Conservation (phyloP, 75 land plant genomes). For the Pinus albicaulis region DNA sequence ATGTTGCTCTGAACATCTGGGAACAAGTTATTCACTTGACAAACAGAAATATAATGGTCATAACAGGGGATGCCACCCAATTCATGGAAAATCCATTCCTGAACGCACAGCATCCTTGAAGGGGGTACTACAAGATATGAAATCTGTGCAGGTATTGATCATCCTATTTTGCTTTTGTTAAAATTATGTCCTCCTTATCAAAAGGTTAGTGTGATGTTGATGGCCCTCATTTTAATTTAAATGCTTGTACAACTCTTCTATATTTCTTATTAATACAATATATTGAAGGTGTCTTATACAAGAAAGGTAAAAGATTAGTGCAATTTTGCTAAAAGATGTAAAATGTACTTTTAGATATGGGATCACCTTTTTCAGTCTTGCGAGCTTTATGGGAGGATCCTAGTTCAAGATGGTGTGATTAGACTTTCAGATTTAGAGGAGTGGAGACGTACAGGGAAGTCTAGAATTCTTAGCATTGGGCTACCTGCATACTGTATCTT, state of each 20-base stretch:
- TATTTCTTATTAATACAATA: too few species aligned
- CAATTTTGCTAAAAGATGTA: neutral
- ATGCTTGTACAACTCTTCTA: too few species aligned
- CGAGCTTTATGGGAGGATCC: constrained; percentile 51
- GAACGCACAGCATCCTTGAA: constrained; percentile 57
- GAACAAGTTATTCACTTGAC: neutral
- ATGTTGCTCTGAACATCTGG: neutral
- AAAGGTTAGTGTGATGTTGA: neutral
- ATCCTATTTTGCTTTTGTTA: neutral
- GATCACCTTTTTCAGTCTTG: constrained; percentile 76
- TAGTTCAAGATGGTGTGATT: constrained; percentile 61
- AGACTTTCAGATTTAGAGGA: constrained; percentile 59
- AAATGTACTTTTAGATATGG: constrained; percentile 55
- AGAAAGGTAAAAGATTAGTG: neutral
- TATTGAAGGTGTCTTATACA: constrained; percentile 1
- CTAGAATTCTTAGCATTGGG: constrained; percentile 58
- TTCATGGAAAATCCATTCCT: constrained; percentile 21
- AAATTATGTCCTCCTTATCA: neutral
- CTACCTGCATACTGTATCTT: constrained; percentile 76
- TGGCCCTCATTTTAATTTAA: too few species aligned
- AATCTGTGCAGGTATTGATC: constrained; percentile 65
- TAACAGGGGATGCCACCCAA: constrained; percentile 7
- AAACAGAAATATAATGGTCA: constrained; percentile 7
- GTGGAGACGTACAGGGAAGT: constrained; percentile 45
- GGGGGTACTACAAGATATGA: constrained; percentile 52